A percentile compares a stretch with the other conserved stretches of the same genome.
Conservation (phyloP, 108 stramenopile genomes). For the Skeletonema potamos region DNA sequence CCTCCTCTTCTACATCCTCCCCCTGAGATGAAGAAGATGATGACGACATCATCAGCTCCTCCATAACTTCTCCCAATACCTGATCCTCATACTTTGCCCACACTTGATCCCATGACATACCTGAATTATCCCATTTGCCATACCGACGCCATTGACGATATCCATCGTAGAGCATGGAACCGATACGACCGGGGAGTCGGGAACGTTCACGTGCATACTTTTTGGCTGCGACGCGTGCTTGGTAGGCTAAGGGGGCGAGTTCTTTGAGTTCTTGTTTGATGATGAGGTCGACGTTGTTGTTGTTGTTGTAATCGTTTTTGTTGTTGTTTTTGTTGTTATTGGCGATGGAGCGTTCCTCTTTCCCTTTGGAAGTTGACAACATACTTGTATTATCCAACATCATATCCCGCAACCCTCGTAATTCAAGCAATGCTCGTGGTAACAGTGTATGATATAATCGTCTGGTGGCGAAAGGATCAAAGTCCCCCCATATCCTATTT, state of each 20-base stretch:
- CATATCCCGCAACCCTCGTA: conserved; percentile 50
- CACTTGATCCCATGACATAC: conserved; percentile 94
- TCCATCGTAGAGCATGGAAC: conserved; percentile 89
- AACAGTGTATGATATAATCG: conserved; percentile 82
- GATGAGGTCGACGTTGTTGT: conserved; percentile 3
- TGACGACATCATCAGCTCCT: conserved; percentile 12
- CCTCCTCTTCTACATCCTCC: neutral
- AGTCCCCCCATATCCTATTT: conserved; percentile 88
- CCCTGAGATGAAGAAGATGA: no score
- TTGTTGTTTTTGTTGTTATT: no score
- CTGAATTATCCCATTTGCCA: conserved; percentile 79
- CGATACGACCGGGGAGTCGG: conserved; percentile 72
- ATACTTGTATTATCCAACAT: neutral
- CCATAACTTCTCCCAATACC: conserved; percentile 47
- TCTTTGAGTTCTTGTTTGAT: conserved; percentile 62
- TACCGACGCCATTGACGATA: conserved; percentile 76
- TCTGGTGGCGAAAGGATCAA: conserved; percentile 71
- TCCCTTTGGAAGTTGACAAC: neutral
- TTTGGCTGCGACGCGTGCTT: conserved; percentile 91
- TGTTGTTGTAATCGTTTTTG: neutral
- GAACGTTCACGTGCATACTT: conserved; percentile 92
- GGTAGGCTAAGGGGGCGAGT: conserved; percentile 88
- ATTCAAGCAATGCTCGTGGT: conserved; percentile 75
- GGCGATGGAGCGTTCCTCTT: neutral
- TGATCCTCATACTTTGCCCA: conserved; percentile 92